Conservation (phyloP, 1,139 yeast genomes). For the Scheffersomyces segobiensis region DNA sequence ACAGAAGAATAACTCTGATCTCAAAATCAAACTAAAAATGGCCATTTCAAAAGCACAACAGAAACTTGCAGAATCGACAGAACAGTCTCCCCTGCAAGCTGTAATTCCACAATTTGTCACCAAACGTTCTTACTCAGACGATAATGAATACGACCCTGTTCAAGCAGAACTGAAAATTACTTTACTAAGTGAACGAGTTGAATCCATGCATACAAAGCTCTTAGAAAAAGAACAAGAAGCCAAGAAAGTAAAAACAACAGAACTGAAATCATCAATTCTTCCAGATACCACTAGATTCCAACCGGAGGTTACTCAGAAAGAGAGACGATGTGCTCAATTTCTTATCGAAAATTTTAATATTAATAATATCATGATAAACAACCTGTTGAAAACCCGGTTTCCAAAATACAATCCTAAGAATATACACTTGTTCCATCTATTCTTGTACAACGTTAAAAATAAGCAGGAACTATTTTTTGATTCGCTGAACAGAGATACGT, state of each 20-base stretch:
- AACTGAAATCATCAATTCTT: background rate
- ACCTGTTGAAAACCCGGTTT: background rate
- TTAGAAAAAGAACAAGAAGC: background rate
- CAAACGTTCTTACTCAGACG: background rate
- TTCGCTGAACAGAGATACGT: background rate
- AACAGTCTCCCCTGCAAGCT: background rate
- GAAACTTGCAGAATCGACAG: background rate
- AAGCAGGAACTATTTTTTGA: conserved; percentile 3
- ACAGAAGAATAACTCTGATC: background rate
- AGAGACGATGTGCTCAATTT: background rate
- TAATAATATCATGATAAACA: background rate
- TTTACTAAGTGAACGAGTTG: conserved; percentile 3
- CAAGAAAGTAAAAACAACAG: background rate
- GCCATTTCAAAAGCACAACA: background rate
- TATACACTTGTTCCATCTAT: conserved; percentile 6
- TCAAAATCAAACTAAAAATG: background rate
- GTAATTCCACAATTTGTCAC: background rate
- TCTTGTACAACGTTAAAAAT: conserved; percentile 4
- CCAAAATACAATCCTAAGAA: background rate
- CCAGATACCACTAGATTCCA: background rate
- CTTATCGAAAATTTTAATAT: background rate
- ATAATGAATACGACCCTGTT: background rate
- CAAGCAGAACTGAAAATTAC: background rate
- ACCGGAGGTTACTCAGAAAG: background rate
- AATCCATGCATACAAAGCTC: conserved; percentile 4